Percentiles rank a stretch among this genome's conserved stretches.
Evolutionary conservation across 495 filamentous ascomycete species (phyloP).

Genomic region (Parathielavia hyrcaniae): DNA sequence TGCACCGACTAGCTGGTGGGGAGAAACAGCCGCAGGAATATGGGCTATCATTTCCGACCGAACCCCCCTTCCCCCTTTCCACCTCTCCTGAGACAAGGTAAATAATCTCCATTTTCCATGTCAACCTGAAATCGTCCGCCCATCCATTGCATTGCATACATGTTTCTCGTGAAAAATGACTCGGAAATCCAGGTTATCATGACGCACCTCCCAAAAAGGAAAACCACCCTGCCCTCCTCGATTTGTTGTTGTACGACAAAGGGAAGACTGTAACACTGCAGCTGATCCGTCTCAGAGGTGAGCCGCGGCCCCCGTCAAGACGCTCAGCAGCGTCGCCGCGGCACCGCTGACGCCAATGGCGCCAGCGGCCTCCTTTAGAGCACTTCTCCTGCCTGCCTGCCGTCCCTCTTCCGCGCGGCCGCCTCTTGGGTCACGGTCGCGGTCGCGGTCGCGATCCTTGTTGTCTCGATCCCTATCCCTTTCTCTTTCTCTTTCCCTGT

Average conservation of each 20-base stretch:
- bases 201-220: background rate
- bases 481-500: conserved; percentile 21
- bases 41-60: too few relatives aligned
- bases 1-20: too few relatives aligned
- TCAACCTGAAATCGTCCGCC: too few relatives aligned
- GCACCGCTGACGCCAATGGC: conserved; percentile 48
- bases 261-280: conserved; percentile 5
- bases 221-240: background rate
- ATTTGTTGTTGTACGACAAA: too few relatives aligned
- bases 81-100: too few relatives aligned
- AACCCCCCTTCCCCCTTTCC: too few relatives aligned
- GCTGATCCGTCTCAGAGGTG: conserved; percentile 19
- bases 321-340: conserved; percentile 46
- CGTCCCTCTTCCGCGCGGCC: conserved; percentile 30
- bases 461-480: conserved; percentile 27
- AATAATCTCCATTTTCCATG: background rate
- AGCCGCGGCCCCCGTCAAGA: conserved; percentile 45
- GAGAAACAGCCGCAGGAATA: too few relatives aligned
- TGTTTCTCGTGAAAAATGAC: too few relatives aligned
- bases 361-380: conserved; percentile 36
- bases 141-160: too few relatives aligned
- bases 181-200: conserved; percentile 4
- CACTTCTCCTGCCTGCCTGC: conserved; percentile 32
- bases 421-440: conserved; percentile 28
- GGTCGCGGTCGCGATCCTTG: too few relatives aligned